Evolutionary conservation across 1,284 basidiomycete species (phyloP).

Genomic region (Melanopsichium pennsylvanicum): DNA sequence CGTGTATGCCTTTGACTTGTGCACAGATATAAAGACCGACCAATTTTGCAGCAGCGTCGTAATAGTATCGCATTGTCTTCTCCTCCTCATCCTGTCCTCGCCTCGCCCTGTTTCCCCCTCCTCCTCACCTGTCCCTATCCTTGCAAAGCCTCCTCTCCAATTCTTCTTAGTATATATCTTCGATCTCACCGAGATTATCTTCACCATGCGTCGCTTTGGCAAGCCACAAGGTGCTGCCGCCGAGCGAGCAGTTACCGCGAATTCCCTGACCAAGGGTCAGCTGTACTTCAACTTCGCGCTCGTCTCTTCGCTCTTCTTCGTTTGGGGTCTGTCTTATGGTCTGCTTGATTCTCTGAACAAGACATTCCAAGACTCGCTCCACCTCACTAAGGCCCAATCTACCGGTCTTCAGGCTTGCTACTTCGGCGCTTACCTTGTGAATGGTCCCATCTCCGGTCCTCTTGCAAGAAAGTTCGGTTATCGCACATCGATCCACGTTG

Average conservation of each 20-base stretch:
- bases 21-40: conserved; percentile 1
- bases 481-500: conserved; percentile 71
- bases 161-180: too few relatives aligned
- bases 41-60: too few relatives aligned
- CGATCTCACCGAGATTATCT: too few relatives aligned
- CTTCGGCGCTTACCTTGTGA: conserved; percentile 69
- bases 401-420: conserved; percentile 86
- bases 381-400: conserved; percentile 78
- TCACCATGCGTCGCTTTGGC: conserved; percentile 23
- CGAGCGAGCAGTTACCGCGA: conserved; percentile 31
- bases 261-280: conserved; percentile 20
- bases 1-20: not conserved
- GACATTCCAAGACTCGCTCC: conserved; percentile 78
- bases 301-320: conserved; percentile 81
- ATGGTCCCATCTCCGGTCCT: conserved; percentile 49
- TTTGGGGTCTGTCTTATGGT: conserved; percentile 73
- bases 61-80: too few relatives aligned
- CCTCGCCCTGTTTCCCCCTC: not conserved
- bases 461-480: conserved; percentile 65
- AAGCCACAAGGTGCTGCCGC: conserved; percentile 24
- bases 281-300: conserved; percentile 72
- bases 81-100: too few relatives aligned
- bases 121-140: not conserved
- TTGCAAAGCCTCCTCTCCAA: not conserved
- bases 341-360: conserved; percentile 85